These are phyloP conservation scores for Mucor circinelloides DNA, from an alignment of 371 early-diverging fungal genomes.

Conservation along the genomic window DNA sequence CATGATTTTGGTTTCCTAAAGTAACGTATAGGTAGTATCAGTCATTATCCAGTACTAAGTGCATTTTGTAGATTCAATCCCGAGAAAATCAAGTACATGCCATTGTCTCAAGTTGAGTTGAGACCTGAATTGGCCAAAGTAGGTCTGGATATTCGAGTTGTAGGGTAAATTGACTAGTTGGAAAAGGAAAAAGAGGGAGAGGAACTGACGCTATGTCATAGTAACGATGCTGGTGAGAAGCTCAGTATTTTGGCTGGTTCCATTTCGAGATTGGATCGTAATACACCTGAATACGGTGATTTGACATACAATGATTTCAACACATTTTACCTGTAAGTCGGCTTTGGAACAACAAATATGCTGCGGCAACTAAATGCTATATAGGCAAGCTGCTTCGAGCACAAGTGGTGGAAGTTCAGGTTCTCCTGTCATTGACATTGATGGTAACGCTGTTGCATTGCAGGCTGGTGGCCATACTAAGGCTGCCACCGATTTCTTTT, in stretches of 20 bases:
- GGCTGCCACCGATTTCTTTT: conserved; percentile 92
- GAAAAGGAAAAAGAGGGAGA: background rate
- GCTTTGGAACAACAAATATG: background rate
- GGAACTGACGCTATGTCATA: background rate
- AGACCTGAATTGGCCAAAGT: conserved; percentile 84
- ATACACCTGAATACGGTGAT: conserved; percentile 63
- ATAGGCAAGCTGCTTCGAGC: conserved; percentile 75
- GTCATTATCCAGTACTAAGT: background rate
- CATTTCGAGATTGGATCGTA: conserved; percentile 87
- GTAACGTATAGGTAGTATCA: conserved; percentile 17
- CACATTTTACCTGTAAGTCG: conserved; percentile 71
- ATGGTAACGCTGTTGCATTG: conserved; percentile 91
- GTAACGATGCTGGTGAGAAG: conserved; percentile 94
- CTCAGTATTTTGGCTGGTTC: conserved; percentile 86
- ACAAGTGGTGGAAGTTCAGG: conserved; percentile 87
- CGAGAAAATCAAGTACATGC: conserved; percentile 78
- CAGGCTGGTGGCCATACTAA: conserved; percentile 84
- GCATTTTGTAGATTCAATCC: conserved; percentile 64
- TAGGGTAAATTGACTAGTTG: conserved; percentile 60
- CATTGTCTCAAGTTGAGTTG: conserved; percentile 75
- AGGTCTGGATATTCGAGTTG: conserved; percentile 90
- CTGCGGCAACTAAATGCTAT: background rate
- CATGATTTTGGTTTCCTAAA: conserved; percentile 71
- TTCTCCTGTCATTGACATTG: conserved; percentile 90
- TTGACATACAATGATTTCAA: conserved; percentile 76